Evolutionary conservation across 129 eudicot species (phyloP).

Genomic region (Flaveria linearis): DNA sequence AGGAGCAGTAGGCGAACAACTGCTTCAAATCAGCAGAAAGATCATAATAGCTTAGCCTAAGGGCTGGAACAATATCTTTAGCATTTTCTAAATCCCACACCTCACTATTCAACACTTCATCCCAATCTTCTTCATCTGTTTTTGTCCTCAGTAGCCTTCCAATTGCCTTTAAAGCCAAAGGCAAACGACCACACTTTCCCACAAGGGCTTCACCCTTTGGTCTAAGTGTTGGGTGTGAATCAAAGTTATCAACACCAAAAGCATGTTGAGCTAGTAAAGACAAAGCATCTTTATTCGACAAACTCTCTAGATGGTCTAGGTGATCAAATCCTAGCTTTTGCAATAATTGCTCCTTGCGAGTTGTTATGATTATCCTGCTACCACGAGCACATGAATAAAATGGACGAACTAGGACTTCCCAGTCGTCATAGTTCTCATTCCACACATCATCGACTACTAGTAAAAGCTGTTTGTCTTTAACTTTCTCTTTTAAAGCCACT

Average conservation of each 20-base stretch:
- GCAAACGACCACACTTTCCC: slow-evolving; percentile 35
- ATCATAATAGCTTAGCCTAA: slow-evolving; percentile 9
- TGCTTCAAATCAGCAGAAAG: not conserved
- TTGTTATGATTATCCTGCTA: no score
- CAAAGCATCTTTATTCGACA: no score
- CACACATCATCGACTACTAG: no score
- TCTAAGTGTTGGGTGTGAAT: slow-evolving; percentile 22
- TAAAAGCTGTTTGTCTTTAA: no score
- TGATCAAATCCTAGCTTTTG: no score
- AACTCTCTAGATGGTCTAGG: no score
- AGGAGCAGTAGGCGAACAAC: slow-evolving; percentile 5
- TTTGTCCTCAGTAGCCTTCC: slow-evolving; percentile 33
- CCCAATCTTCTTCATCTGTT: slow-evolving; percentile 1
- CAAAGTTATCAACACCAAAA: slow-evolving; percentile 19
- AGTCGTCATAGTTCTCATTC: no score
- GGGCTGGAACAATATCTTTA: not conserved
- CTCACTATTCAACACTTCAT: not conserved
- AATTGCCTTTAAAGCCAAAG: slow-evolving; percentile 34
- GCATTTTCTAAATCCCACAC: not conserved
- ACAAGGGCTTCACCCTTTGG: slow-evolving; percentile 30
- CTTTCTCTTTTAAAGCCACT: no score
- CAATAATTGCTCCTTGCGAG: no score
- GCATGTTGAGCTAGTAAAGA: slow-evolving; percentile 42
- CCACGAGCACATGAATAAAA: no score
- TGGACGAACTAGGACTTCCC: no score